Evolutionary conservation across 331 rosid species (phyloP).

Genomic region (Dryas integrifolia): DNA sequence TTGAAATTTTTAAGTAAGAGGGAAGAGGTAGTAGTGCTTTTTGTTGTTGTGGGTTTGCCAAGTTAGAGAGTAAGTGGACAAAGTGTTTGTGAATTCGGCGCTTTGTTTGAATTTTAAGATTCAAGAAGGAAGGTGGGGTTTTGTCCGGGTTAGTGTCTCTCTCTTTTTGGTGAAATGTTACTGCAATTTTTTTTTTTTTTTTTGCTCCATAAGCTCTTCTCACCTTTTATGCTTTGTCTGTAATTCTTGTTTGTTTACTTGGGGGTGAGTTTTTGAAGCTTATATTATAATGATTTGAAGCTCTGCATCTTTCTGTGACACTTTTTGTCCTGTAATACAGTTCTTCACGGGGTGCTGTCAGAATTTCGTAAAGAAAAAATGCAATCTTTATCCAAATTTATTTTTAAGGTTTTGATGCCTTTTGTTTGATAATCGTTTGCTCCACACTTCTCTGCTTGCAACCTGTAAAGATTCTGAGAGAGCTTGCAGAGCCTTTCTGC

Average conservation of each 20-base stretch:
- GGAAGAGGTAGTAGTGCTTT: constrained; percentile 23
- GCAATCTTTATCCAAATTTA: constrained; percentile 35
- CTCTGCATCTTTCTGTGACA: constrained; percentile 65
- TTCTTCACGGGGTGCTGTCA: constrained; percentile 97
- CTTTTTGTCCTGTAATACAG: constrained; percentile 91
- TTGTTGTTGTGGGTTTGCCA: constrained; percentile 16
- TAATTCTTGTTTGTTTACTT: constrained; percentile 46
- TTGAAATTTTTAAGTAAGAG: neutral
- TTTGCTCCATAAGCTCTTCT: constrained; percentile 18
- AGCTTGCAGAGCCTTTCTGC: constrained; percentile 38
- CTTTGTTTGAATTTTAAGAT: constrained; percentile 55
- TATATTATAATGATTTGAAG: constrained; percentile 10
- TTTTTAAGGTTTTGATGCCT: constrained; percentile 33
- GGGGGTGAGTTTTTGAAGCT: constrained; percentile 32
- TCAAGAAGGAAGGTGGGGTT: constrained; percentile 29
- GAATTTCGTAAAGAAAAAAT: constrained; percentile 34
- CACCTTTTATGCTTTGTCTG: constrained; percentile 44
- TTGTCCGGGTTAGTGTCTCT: neutral
- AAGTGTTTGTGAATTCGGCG: constrained; percentile 36
- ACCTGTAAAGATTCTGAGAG: constrained; percentile 56
- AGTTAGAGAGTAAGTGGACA: constrained; percentile 26
- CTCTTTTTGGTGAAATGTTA: constrained; percentile 22
- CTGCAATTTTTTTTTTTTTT: constrained; percentile 9
- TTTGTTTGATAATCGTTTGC: constrained; percentile 36
- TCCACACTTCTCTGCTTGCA: constrained; percentile 43